These are phyloP conservation scores for Calycina marina DNA, from an alignment of 2,329 filamentous ascomycete species.

Conservation along the genomic window DNA sequence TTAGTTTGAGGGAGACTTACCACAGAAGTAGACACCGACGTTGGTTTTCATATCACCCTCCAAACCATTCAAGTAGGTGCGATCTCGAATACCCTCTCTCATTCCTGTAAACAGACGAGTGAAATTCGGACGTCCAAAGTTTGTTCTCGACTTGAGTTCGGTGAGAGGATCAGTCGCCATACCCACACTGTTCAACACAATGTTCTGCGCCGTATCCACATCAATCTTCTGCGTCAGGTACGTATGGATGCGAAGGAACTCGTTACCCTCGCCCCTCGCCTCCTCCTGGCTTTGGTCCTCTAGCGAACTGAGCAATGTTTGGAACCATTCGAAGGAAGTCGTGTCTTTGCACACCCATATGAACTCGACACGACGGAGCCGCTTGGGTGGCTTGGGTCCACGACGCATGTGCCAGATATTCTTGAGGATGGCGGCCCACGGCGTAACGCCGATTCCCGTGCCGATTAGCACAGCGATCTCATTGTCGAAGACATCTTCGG, in stretches of 20 bases:
- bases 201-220: conserved; percentile 85
- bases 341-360: conserved; percentile 98
- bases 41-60: conserved; percentile 66
- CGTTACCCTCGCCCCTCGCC: conserved; percentile 50
- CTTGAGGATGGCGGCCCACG: conserved; percentile 80
- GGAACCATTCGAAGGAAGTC: conserved; percentile 96
- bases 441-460: conserved; percentile 76
- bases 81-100: conserved; percentile 74
- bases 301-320: conserved; percentile 78
- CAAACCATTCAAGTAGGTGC: conserved; percentile 71
- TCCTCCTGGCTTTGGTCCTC: conserved; percentile 69
- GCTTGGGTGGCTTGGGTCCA: conserved; percentile 73
- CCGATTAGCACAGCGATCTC: conserved; percentile 78
- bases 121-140: conserved; percentile 92
- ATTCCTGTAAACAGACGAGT: conserved; percentile 64
- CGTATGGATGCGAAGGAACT: conserved; percentile 96
- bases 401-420: conserved; percentile 97
- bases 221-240: conserved; percentile 93
- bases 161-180: conserved; percentile 80
- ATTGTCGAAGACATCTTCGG: conserved; percentile 93
- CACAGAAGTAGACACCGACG: conserved; percentile 96
- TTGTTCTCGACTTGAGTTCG: conserved; percentile 76
- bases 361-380: conserved; percentile 90
- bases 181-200: conserved; percentile 90
- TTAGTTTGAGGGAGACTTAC: conserved; percentile 49